Base-by-base conservation (phyloP, 805 yeast genomes). In the Kodamaea kaohsiungensis region DNA sequence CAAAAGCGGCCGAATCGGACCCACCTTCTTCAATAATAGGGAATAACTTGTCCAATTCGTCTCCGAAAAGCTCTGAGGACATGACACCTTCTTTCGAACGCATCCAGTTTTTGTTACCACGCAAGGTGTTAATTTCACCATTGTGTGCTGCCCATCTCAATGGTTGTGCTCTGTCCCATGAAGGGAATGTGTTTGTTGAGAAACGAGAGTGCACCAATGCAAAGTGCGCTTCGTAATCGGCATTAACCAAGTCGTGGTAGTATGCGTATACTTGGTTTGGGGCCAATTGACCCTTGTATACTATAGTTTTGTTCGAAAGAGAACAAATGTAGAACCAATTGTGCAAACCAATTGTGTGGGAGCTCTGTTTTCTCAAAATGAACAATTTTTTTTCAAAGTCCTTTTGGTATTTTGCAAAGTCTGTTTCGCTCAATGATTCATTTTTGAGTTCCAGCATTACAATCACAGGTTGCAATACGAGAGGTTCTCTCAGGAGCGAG, bases 91-190 rank as follows among this genome's bases (percentile, higher is more conserved):
- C 99, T 72, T 96, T 88, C 43, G 98, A 95, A 62, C 97, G 85
- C 98, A 95, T 92, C 98, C 98, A 95, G 76, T 93, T 93, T 75
- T 93, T 95, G 83, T 93, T 93, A 63, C 99, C 99, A 72, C 98
- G 84, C 67, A 93, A 77, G 42, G 99, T 93, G 75, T 93, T 93
- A 72, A 93, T 95, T 75, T 93, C 99, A 80, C 99, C 99, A 71
- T 93, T 93, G 76, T 93, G 99, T 40, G 99, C 99, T 33, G 96
- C 90, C 88, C 96, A 87, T 72, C 98, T 82, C 66, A 93, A 81
- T 48, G 99, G 99, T 75, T 93, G 99, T 19, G 99, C 98, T 74
- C 99, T 85, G 75, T 95, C 99, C 99, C 99, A 93, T n/a, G 97
- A 91, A 48, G 99, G 99, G 84, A 93, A 93, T 48, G 99, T 93